These are phyloP conservation scores for Alnus glutinosa DNA, from an alignment of 306 rosid species.

Conservation along the genomic window DNA sequence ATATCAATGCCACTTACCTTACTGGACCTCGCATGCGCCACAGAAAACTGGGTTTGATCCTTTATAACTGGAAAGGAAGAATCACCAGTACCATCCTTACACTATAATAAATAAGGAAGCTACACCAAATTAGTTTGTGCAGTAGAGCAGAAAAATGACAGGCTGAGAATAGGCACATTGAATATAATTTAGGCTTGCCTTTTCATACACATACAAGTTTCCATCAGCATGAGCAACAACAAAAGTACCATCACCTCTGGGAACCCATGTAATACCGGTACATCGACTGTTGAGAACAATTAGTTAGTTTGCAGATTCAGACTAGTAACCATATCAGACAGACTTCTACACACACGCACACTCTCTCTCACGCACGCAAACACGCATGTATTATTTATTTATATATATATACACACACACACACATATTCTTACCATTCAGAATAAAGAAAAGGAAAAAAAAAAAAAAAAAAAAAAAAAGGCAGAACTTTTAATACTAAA, in stretches of 20 bases:
- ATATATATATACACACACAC: no score
- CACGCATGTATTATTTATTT: background rate
- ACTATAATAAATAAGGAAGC: conserved; percentile 36
- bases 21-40: conserved; percentile 87
- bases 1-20: conserved; percentile 53
- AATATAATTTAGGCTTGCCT: conserved; percentile 57
- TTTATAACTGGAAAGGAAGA: conserved; percentile 80
- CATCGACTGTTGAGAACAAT: conserved; percentile 75
- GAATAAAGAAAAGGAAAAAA: no score
- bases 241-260: conserved; percentile 86
- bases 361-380: background rate
- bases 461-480: background rate
- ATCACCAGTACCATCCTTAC: conserved; percentile 86
- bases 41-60: conserved; percentile 90
- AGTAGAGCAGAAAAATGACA: conserved; percentile 17
- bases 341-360: background rate
- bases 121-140: background rate
- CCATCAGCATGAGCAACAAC: conserved; percentile 96
- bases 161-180: conserved; percentile 16
- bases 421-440: background rate
- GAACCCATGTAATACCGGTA: conserved; percentile 86
- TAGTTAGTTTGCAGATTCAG: background rate
- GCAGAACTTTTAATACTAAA: background rate
- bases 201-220: conserved; percentile 81
- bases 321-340: background rate